Evolutionary conservation across 1,139 yeast genomes (phyloP), one percentile per base, ranked within the genome.

Genomic region (Torulaspora pretoriensis): DNA sequence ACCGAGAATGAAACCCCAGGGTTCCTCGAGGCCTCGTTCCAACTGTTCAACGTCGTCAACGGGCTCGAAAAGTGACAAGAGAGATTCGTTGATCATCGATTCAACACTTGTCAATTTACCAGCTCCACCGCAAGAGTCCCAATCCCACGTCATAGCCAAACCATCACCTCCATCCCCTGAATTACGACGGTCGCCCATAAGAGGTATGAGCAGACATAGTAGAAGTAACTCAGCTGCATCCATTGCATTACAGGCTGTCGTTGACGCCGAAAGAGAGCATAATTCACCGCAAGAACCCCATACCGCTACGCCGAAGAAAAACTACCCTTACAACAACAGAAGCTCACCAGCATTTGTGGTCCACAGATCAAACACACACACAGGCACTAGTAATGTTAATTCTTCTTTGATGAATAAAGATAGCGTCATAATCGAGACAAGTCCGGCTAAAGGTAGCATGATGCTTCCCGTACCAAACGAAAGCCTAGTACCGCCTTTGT

Each of bases 171-270:
- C 64, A 28, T 51, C 57, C 2, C 50, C 54, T 3, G 59, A 55
- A 13, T 37, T 50, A 35, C 47, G 53, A 37, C 51, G 47, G 34
- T 51, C 60, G 34, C 59, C 60, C 17, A 45, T 52, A 8, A 56
- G 49, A 27, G 47, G 42, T 13, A 40, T 38, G 27, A 42, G 38
- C 17, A 40, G 50, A 24, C 67, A 64, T 40, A 52, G 50, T 23
- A 57, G 67, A 46, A 59, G 57, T 25, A 59, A 60, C 38, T 63
- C 68, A 13, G 68, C 84, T 7, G 87, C 87, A 8, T 78, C 84
- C 37, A 61, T 72, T 48, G 88, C 83, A 9, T 68, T 82, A 51
- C 84, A 81, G 58, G 87, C 88, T 0, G 82, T 81, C 40, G 86
- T 80, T 12, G 75, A 74, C 51, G 79, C 78, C 6, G 79, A 74